Evolutionary conservation across 139 green algal genomes (phyloP).

Genomic region (Chlorella sp.): DNA sequence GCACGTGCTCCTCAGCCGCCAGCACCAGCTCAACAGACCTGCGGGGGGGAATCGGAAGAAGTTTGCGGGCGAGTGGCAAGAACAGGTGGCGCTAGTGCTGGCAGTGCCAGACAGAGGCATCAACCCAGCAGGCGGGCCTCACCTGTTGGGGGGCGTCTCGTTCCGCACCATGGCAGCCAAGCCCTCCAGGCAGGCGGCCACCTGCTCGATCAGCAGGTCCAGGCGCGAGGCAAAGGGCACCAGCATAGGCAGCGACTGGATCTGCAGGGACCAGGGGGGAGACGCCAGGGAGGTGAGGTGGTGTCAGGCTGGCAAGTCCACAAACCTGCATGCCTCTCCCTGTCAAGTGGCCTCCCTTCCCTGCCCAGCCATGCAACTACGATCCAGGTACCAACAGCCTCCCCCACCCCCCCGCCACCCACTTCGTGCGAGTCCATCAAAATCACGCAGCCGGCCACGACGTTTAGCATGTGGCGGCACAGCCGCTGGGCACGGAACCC

Average conservation of each 20-base stretch:
- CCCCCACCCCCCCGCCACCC: too few species aligned
- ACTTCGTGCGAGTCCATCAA: constrained; percentile 23
- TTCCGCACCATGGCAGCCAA: constrained; percentile 14
- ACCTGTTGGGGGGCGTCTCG: neutral
- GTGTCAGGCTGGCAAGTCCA: neutral
- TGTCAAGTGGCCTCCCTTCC: too few species aligned
- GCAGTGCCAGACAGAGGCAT: too few species aligned
- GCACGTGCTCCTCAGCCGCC: constrained; percentile 23
- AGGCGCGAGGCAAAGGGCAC: constrained; percentile 8
- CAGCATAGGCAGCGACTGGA: constrained; percentile 14
- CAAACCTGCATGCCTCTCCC: too few species aligned
- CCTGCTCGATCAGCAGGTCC: constrained; percentile 19
- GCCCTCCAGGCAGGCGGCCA: constrained; percentile 21
- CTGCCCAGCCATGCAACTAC: too few species aligned
- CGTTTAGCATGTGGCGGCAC: constrained; percentile 42
- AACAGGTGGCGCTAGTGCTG: too few species aligned
- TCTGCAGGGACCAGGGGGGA: neutral
- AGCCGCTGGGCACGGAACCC: constrained; percentile 28
- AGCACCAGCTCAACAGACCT: constrained; percentile 25
- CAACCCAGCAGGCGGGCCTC: neutral
- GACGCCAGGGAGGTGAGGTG: too few species aligned
- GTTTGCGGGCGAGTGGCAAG: too few species aligned
- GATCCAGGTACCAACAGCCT: too few species aligned
- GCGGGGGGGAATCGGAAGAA: neutral
- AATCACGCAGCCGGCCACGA: neutral